Evolutionary conservation across 352 stramenopile species (phyloP).

Genomic region (Phytophthora constricta): DNA sequence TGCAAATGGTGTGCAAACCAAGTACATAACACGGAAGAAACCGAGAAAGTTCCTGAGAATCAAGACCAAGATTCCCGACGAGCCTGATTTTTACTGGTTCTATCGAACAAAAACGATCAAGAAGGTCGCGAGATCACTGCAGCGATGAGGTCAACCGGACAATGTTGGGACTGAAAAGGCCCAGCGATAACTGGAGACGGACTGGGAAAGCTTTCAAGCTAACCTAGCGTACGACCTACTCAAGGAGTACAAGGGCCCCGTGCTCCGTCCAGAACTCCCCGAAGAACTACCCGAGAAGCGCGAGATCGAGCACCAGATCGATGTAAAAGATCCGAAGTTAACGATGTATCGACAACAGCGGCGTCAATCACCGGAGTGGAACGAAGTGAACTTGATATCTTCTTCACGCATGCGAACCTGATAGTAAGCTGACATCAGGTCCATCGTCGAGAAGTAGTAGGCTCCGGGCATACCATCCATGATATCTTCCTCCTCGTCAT

Average conservation of each 20-base stretch:
- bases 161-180: slow-evolving; percentile 2
- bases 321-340: slow-evolving; percentile 6
- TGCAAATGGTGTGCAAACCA: background rate
- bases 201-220: background rate
- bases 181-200: slow-evolving; percentile 9
- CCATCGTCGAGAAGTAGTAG: too few species aligned
- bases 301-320: slow-evolving; percentile 11
- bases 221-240: background rate
- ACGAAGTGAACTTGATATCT: slow-evolving; percentile 8
- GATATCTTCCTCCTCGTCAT: too few species aligned
- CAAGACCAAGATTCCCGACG: background rate
- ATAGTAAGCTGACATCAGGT: too few species aligned
- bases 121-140: background rate
- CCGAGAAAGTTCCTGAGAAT: slow-evolving; percentile 7
- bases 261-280: slow-evolving; percentile 2
- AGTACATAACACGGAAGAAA: slow-evolving; percentile 6
- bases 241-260: background rate
- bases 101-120: slow-evolving; percentile 11
- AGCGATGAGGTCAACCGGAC: background rate
- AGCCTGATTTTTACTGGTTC: slow-evolving; percentile 13
- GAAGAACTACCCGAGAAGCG: background rate
- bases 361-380: slow-evolving; percentile 12
- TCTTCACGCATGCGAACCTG: too few species aligned
- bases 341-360: slow-evolving; percentile 16
- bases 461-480: too few species aligned